A percentile compares a stretch with the other conserved stretches of the same genome.
Conservation (phyloP, 2,329 filamentous ascomycete species). For the Fusarium robinianum region DNA sequence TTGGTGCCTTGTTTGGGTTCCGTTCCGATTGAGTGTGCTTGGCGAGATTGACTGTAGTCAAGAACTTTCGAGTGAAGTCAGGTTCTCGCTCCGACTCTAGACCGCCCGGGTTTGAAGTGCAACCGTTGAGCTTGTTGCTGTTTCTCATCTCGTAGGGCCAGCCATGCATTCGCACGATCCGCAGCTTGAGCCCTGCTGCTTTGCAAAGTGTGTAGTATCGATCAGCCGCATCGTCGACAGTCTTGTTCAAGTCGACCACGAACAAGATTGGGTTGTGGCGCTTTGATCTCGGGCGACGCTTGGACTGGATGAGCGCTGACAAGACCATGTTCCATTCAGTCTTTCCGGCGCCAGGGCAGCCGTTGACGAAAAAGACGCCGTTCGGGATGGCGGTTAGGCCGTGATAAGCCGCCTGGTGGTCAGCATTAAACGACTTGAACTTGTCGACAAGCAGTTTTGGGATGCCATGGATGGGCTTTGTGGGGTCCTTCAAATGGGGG, state of each 20-base stretch:
- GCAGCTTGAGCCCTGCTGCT: slow-evolving; percentile 41
- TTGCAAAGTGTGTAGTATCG: slow-evolving; percentile 47
- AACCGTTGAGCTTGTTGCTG: slow-evolving; percentile 38
- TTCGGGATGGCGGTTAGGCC: slow-evolving; percentile 45
- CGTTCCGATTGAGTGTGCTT: slow-evolving; percentile 16
- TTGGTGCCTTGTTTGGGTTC: slow-evolving; percentile 41
- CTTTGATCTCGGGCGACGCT: slow-evolving; percentile 28
- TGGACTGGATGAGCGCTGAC: slow-evolving; percentile 45
- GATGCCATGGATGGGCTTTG: slow-evolving; percentile 21
- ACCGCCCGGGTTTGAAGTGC: not conserved
- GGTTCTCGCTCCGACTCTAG: slow-evolving; percentile 8
- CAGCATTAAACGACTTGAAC: slow-evolving; percentile 42
- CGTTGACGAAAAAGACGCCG: slow-evolving; percentile 51
- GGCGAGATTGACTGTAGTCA: slow-evolving; percentile 35
- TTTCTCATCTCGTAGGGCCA: slow-evolving; percentile 46
- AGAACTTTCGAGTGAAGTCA: slow-evolving; percentile 45
- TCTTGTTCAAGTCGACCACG: slow-evolving; percentile 53
- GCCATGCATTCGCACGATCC: slow-evolving; percentile 47
- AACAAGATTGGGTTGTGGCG: slow-evolving; percentile 47
- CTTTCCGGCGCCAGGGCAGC: slow-evolving; percentile 54
- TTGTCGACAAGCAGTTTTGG: slow-evolving; percentile 34
- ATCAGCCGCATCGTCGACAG: slow-evolving; percentile 51
- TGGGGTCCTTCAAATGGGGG: slow-evolving; percentile 43
- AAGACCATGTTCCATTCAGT: slow-evolving; percentile 53
- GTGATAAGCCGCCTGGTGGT: slow-evolving; percentile 46